Percentiles rank a stretch among this genome's conserved stretches.
These are phyloP conservation scores for Populus deltoides DNA, from an alignment of 345 rosid genomes.

Conservation along the genomic window DNA sequence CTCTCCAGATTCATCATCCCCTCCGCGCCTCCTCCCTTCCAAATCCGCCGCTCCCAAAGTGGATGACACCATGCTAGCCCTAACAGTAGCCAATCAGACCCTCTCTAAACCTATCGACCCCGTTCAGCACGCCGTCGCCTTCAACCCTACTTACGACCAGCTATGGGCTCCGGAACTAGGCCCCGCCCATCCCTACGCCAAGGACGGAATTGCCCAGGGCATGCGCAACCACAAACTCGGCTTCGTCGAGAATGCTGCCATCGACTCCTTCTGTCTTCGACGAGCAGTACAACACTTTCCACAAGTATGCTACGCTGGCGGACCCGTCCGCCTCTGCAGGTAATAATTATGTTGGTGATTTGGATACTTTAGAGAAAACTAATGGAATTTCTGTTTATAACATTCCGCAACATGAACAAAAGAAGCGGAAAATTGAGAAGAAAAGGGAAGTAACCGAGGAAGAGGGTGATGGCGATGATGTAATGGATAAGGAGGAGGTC, in stretches of 20 bases:
- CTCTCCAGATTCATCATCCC: slow-evolving; percentile 75
- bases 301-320: slow-evolving; percentile 75
- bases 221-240: slow-evolving; percentile 98
- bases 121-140: slow-evolving; percentile 61
- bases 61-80: slow-evolving; percentile 88
- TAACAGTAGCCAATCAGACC: slow-evolving; percentile 57
- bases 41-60: slow-evolving; percentile 89
- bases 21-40: slow-evolving; percentile 62
- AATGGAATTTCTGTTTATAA: slow-evolving; percentile 73
- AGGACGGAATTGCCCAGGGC: slow-evolving; percentile 92
- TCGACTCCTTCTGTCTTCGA: slow-evolving; percentile 81
- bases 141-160: slow-evolving; percentile 86
- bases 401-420: slow-evolving; percentile 78
- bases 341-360: slow-evolving; percentile 72
- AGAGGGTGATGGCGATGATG: slow-evolving; percentile 27
- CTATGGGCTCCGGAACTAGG: slow-evolving; percentile 88
- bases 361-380: slow-evolving; percentile 57
- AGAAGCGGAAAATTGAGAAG: slow-evolving; percentile 62
- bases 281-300: slow-evolving; percentile 90
- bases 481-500: slow-evolving; percentile 43
- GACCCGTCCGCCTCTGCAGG: slow-evolving; percentile 70
- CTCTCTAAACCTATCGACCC: slow-evolving; percentile 74
- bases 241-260: slow-evolving; percentile 87
- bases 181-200: slow-evolving; percentile 90
- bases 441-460: slow-evolving; percentile 45